Evolutionary conservation across 73 alveolate genomes (phyloP).

Genomic region (Tetrahymena borealis): DNA sequence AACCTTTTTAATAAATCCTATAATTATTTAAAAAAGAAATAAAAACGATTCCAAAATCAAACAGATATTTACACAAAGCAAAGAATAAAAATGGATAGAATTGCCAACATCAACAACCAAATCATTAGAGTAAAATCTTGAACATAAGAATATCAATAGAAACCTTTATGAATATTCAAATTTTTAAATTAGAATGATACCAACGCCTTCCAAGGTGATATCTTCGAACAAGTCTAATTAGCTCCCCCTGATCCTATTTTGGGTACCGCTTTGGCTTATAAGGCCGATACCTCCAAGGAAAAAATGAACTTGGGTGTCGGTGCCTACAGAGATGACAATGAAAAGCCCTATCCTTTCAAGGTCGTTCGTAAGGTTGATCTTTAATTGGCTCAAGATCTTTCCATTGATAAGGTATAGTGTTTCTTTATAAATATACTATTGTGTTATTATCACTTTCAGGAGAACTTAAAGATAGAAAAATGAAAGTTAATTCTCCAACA

Average conservation of each 20-base stretch:
- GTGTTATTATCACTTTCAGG: background rate
- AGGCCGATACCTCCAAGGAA: slow-evolving; percentile 60
- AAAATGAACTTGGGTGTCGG: slow-evolving; percentile 94
- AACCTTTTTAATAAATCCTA: background rate
- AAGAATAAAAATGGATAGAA: background rate
- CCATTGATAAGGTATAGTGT: slow-evolving; percentile 18
- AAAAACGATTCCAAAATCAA: background rate
- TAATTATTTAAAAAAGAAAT: background rate
- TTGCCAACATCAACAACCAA: background rate
- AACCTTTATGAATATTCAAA: too few species aligned
- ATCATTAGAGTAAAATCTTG: background rate
- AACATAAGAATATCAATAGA: too few species aligned
- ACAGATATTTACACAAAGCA: background rate
- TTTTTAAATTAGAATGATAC: background rate
- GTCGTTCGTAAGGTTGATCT: slow-evolving; percentile 76
- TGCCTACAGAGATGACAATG: slow-evolving; percentile 87
- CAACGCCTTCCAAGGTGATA: slow-evolving; percentile 19
- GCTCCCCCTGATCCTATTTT: slow-evolving; percentile 95
- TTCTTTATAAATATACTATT: background rate
- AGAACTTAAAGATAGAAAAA: background rate
- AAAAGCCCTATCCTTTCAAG: slow-evolving; percentile 76
- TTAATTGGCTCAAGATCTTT: slow-evolving; percentile 64
- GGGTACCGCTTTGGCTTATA: slow-evolving; percentile 67
- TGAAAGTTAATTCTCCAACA: background rate
- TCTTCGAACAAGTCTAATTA: slow-evolving; percentile 52